These are phyloP conservation scores for Heliamphora pulchella DNA, from an alignment of 179 eudicot species.

Conservation along the genomic window DNA sequence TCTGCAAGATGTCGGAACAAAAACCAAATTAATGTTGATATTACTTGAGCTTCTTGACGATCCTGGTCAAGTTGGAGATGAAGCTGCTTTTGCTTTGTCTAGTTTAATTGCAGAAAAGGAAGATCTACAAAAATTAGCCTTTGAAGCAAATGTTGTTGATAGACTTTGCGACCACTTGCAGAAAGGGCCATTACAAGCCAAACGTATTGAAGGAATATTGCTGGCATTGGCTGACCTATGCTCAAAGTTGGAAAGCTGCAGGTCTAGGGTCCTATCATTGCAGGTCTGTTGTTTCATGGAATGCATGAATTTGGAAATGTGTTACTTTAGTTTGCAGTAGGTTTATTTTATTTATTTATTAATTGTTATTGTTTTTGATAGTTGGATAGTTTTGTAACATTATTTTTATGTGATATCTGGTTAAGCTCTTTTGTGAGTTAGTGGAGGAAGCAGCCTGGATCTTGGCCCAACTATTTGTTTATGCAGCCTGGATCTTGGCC, in stretches of 20 bases:
- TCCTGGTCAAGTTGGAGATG: constrained; percentile 95
- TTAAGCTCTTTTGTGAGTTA: constrained; percentile 2
- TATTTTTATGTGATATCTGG: not conserved
- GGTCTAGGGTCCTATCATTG: constrained; percentile 55
- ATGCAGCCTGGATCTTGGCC: too few relatives aligned
- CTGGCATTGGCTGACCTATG: constrained; percentile 75
- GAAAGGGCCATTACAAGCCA: constrained; percentile 42
- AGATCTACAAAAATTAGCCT: constrained; percentile 73
- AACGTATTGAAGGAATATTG: constrained; percentile 69
- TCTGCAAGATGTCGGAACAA: constrained; percentile 51
- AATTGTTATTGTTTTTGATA: not conserved
- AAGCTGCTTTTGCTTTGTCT: constrained; percentile 80
- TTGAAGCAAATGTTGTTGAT: constrained; percentile 64
- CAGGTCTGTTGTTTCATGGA: constrained; percentile 52
- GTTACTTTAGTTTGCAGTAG: not conserved
- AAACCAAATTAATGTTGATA: constrained; percentile 48
- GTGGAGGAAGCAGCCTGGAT: not conserved
- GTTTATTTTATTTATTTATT: not conserved
- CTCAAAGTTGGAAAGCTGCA: constrained; percentile 82
- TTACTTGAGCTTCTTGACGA: constrained; percentile 89
- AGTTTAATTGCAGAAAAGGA: constrained; percentile 60
- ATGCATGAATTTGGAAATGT: not conserved
- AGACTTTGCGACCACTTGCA: constrained; percentile 53
- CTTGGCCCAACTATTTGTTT: not conserved
- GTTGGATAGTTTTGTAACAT: not conserved